Base-by-base conservation (phyloP, 768 basidiomycete species). In the Arthromyces matolae region DNA sequence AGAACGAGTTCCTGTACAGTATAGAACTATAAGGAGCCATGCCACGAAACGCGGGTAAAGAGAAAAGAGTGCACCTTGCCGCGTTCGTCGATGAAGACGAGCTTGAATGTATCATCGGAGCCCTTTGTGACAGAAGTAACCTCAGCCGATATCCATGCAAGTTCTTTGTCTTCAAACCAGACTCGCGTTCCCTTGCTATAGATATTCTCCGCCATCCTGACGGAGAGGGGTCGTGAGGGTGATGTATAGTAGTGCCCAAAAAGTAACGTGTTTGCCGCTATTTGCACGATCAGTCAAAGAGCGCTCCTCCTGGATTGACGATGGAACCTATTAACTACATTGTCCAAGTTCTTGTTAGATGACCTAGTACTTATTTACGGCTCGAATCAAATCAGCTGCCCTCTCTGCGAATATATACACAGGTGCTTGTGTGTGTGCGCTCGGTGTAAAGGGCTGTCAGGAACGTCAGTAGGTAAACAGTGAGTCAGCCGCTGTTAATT, bases 111-210 rank as follows among this genome's bases (percentile, higher is more conserved):
- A 60, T 91, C 89, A 68, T 81, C 85, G 54, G 75, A 62, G 47
- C 75, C 76, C 64, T 83, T 86, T 50, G 76, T 72, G 51, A 81
- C 81, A 31, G 75, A 72, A 43, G 75, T 73, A 53, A 94, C 89
- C 66, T 92, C 88, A 49, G 86, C 93, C 34, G 90, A 89, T 58
- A 95, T 78, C 93, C 93, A 96, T 52, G 91, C 92, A 56, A 86
- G 83, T 53, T 95, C 93, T 69, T 89, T 93, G 75, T 95, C 92
- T 54, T 91, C 81, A 61, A 94, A 93, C 93, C 89, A 91, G 62
- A 90, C 89, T 58, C 88, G 78, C 53, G 88, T 90, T 52, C 89
- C 89, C 68, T 86, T 90, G 78, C 83, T 87, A 73, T 90, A 91
- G 62, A 90, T 87, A 74, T 90, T 89, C 75, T 91, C 89, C 66